These are phyloP conservation scores for Heliamphora ciliata DNA, from an alignment of 179 eudicot genomes.

Conservation along the genomic window DNA sequence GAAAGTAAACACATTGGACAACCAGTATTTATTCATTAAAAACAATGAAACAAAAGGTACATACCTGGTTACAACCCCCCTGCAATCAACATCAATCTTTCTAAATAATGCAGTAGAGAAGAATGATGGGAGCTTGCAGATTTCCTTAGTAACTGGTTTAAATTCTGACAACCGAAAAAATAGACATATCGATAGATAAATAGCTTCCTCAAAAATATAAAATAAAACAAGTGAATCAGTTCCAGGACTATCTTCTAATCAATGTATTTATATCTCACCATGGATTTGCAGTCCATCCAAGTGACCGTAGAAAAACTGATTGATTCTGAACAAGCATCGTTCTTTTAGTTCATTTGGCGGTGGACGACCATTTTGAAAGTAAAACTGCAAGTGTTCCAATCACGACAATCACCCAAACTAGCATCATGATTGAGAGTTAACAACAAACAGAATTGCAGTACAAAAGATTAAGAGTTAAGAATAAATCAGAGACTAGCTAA, in stretches of 20 bases:
- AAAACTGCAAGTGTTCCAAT: slow-evolving; percentile 40
- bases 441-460: background rate
- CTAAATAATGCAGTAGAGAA: slow-evolving; percentile 67
- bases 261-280: slow-evolving; percentile 45
- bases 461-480: background rate
- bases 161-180: slow-evolving; percentile 45
- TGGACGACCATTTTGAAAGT: slow-evolving; percentile 86
- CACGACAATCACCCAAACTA: slow-evolving; percentile 13
- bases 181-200: background rate
- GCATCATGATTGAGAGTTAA: background rate
- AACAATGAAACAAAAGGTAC: background rate
- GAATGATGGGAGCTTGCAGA: slow-evolving; percentile 91
- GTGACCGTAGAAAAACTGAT: slow-evolving; percentile 88
- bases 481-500: slow-evolving; percentile 13
- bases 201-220: background rate
- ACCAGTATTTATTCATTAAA: background rate
- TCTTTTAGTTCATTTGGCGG: slow-evolving; percentile 85
- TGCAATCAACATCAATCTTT: slow-evolving; percentile 57
- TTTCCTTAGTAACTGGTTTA: slow-evolving; percentile 70
- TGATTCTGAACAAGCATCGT: slow-evolving; percentile 72
- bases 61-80: slow-evolving; percentile 82
- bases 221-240: background rate
- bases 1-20: background rate
- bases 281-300: slow-evolving; percentile 71
- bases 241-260: background rate